Percentiles rank a stretch among this genome's conserved stretches.
Evolutionary conservation across 306 rosid species (phyloP).

Genomic region (Vigna trinervia): DNA sequence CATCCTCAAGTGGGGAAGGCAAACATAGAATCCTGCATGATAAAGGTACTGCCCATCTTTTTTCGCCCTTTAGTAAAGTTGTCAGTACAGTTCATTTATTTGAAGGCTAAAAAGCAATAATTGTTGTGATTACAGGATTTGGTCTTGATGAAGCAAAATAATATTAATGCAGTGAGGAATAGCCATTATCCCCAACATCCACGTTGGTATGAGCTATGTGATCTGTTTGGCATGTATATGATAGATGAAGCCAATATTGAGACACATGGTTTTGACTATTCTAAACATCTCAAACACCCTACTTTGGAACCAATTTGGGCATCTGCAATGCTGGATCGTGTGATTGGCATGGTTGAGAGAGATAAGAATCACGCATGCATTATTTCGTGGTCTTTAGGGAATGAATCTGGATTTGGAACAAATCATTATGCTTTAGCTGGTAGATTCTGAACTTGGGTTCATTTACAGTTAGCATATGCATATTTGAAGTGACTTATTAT

Average conservation of each 20-base stretch:
- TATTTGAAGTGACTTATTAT: conserved; percentile 7
- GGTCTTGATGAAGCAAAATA: conserved; percentile 88
- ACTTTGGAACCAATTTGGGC: conserved; percentile 92
- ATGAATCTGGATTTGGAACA: conserved; percentile 93
- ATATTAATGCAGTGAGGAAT: conserved; percentile 94
- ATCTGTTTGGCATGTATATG: conserved; percentile 95
- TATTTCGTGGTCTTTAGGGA: conserved; percentile 89
- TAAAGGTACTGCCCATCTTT: conserved; percentile 61
- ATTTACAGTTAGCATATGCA: conserved; percentile 5
- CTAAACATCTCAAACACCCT: conserved; percentile 82
- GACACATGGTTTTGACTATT: conserved; percentile 84
- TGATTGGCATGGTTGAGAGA: conserved; percentile 97
- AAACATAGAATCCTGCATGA: conserved; percentile 93
- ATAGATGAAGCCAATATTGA: conserved; percentile 98
- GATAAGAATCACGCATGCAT: conserved; percentile 95
- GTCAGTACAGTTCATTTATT: not conserved
- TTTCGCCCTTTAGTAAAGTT: not conserved
- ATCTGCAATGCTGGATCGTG: conserved; percentile 94
- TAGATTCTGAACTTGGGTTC: conserved; percentile 51
- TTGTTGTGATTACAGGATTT: conserved; percentile 68
- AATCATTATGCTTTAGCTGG: conserved; percentile 94
- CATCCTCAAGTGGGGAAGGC: conserved; percentile 96
- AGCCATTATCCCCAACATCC: conserved; percentile 99
- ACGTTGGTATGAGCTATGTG: conserved; percentile 96
- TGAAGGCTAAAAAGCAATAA: conserved; percentile 24